Evolutionary conservation across 306 rosid species (phyloP).

Genomic region (Ormosia semicastrata): DNA sequence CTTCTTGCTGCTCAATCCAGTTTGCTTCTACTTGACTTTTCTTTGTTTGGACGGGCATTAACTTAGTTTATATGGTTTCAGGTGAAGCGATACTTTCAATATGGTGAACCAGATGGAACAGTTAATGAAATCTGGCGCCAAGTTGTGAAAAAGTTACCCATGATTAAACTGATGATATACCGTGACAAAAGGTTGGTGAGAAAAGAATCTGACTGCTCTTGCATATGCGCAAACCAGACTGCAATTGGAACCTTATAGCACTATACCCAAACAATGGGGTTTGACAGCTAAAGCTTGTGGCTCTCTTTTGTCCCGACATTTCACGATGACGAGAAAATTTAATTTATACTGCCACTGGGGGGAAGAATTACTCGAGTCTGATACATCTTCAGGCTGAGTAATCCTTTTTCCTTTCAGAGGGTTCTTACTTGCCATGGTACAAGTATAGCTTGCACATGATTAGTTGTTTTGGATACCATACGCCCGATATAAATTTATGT

Average conservation of each 20-base stretch:
- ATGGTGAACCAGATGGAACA: conserved; percentile 53
- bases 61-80: conserved; percentile 37
- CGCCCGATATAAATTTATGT: neutral
- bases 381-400: neutral
- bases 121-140: conserved; percentile 93
- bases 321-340: neutral
- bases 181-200: conserved; percentile 68
- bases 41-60: neutral
- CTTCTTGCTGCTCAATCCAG: neutral
- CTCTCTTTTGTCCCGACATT: neutral
- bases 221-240: conserved; percentile 73
- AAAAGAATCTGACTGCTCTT: conserved; percentile 67
- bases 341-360: neutral
- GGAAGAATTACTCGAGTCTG: neutral
- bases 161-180: conserved; percentile 75
- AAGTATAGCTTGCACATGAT: neutral
- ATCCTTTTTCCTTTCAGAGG: neutral
- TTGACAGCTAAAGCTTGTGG: conserved; percentile 4
- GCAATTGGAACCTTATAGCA: conserved; percentile 24
- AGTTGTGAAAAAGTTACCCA: conserved; percentile 69
- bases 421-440: neutral
- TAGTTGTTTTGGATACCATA: neutral
- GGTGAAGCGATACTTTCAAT: conserved; percentile 80
- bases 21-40: neutral
- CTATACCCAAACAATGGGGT: neutral